A percentile compares a stretch with the other conserved stretches of the same genome.
Evolutionary conservation across 129 eudicot species (phyloP).

Genomic region (Daucus carota): DH1_v3.0 NC_030388.2:24320501-24321000

Average conservation of each 20-base stretch:
- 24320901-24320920: conserved; percentile 92
- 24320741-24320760: conserved; percentile 43
- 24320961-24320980: conserved; percentile 82
- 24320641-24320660: conserved; percentile 70
- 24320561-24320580: neutral
- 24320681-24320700: conserved; percentile 75
- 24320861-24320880: conserved; percentile 92
- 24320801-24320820: neutral
- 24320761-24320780: neutral
- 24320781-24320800: neutral
- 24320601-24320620: conserved; percentile 87
- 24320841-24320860: neutral
- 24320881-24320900: conserved; percentile 96
- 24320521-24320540: neutral
- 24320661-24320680: conserved; percentile 57
- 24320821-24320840: neutral
- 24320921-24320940: conserved; percentile 89
- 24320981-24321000: conserved; percentile 33
- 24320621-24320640: conserved; percentile 67
- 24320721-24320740: conserved; percentile 89
- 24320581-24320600: conserved; percentile 25
- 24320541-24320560: neutral
- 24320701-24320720: conserved; percentile 87
- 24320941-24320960: conserved; percentile 86
- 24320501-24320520: neutral